These are phyloP conservation scores for Sclerospora graminicola DNA, from an alignment of 352 stramenopile species.

Conservation along the genomic window DNA sequence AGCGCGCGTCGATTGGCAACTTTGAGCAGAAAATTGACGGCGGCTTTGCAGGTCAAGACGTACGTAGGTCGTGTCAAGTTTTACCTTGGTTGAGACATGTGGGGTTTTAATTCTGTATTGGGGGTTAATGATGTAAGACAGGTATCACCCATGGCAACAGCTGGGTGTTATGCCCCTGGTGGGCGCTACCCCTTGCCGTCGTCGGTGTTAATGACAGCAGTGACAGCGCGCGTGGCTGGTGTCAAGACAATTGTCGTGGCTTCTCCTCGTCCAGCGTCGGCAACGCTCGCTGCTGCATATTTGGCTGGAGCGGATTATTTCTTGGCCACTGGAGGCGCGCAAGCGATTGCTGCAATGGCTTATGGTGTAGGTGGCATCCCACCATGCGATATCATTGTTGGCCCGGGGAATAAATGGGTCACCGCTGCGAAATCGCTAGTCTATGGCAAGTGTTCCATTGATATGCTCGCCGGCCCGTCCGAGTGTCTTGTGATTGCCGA, in stretches of 20 bases:
- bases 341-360: slow-evolving; percentile 92
- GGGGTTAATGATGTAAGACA: not conserved
- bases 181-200: slow-evolving; percentile 96
- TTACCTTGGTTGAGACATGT: not conserved
- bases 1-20: slow-evolving; percentile 88
- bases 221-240: slow-evolving; percentile 91
- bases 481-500: slow-evolving; percentile 98
- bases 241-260: slow-evolving; percentile 92
- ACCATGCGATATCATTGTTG: slow-evolving; percentile 96
- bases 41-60: slow-evolving; percentile 91
- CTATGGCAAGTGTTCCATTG: slow-evolving; percentile 95
- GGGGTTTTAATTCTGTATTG: not conserved
- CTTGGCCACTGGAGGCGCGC: slow-evolving; percentile 61
- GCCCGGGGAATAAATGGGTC: slow-evolving; percentile 99
- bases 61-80: slow-evolving; percentile 12
- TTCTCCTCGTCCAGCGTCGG: slow-evolving; percentile 85
- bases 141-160: slow-evolving; percentile 54
- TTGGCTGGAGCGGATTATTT: slow-evolving; percentile 89
- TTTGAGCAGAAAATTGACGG: slow-evolving; percentile 92
- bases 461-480: slow-evolving; percentile 97
- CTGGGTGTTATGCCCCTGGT: slow-evolving; percentile 96
- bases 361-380: slow-evolving; percentile 90
- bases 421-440: slow-evolving; percentile 97
- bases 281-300: slow-evolving; percentile 92
- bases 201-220: slow-evolving; percentile 96